These are phyloP conservation scores for Xylariaceae sp. DNA, from an alignment of 2,329 filamentous ascomycete genomes.

Conservation along the genomic window DNA sequence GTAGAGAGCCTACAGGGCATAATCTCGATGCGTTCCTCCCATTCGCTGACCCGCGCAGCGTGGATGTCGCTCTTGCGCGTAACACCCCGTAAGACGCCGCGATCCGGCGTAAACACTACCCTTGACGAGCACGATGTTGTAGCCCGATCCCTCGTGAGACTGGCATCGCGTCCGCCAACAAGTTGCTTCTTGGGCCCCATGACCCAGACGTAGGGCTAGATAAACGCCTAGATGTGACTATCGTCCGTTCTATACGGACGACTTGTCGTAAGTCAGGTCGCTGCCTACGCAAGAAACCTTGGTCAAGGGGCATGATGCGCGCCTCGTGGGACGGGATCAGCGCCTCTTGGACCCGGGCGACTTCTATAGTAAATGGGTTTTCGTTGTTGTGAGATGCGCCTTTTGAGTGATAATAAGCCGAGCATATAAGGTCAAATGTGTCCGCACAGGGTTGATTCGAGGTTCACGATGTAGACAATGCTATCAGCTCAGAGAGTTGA, in stretches of 20 bases:
- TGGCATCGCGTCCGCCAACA: neutral
- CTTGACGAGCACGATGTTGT: slow-evolving; percentile 4
- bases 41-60: neutral
- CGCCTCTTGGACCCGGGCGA: slow-evolving; percentile 1
- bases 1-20: neutral
- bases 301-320: slow-evolving; percentile 1
- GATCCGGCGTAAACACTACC: neutral
- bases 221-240: slow-evolving; percentile 2
- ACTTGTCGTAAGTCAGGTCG: slow-evolving; percentile 3
- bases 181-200: slow-evolving; percentile 1
- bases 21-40: neutral
- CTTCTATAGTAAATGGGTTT: neutral
- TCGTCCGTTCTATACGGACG: slow-evolving; percentile 1
- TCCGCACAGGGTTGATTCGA: too few relatives aligned
- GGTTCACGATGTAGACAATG: too few relatives aligned
- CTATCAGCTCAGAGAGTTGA: too few relatives aligned
- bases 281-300: slow-evolving; percentile 3
- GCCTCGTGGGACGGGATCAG: slow-evolving; percentile 2
- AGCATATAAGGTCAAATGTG: too few relatives aligned
- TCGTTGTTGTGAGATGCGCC: too few relatives aligned
- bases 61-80: slow-evolving; percentile 5
- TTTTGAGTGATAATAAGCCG: too few relatives aligned
- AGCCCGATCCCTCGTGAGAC: slow-evolving; percentile 2
- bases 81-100: slow-evolving; percentile 1
- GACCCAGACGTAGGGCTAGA: slow-evolving; percentile 2